Conservation (phyloP, 2,329 filamentous ascomycete species). For the Ascochyta lentis region DNA sequence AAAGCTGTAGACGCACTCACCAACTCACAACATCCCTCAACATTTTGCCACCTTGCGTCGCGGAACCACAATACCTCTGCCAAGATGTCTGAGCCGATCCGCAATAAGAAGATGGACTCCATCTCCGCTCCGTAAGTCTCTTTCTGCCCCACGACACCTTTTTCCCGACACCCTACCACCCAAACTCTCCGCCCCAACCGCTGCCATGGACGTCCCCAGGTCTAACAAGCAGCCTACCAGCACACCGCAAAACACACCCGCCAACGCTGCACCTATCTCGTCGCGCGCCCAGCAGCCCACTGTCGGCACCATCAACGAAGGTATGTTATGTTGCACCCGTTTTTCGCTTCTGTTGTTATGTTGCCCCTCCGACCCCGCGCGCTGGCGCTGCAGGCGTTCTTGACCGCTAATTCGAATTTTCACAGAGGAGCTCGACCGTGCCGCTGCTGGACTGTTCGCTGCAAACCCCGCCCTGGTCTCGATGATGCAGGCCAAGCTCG, state of each 20-base stretch:
- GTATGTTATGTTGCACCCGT: conserved; percentile 65
- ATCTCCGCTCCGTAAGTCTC: conserved; percentile 68
- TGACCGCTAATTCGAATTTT: conserved; percentile 49
- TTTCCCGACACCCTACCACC: conserved; percentile 29
- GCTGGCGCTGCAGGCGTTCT: conserved; percentile 25
- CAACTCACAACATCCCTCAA: conserved; percentile 39
- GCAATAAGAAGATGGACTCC: conserved; percentile 69
- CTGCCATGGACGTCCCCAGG: conserved; percentile 42
- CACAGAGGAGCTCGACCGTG: conserved; percentile 87
- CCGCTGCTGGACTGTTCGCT: conserved; percentile 91
- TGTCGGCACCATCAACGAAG: conserved; percentile 95
- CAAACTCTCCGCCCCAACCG: conserved; percentile 27
- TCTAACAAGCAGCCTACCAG: conserved; percentile 59
- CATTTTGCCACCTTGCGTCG: conserved; percentile 38
- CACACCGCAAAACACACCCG: conserved; percentile 97
- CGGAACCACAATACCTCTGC: conserved; percentile 34
- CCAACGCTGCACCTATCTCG: conserved; percentile 93
- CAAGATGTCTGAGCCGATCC: conserved; percentile 71
- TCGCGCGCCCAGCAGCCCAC: conserved; percentile 96
- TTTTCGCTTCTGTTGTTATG: conserved; percentile 10
- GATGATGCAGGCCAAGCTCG: conserved; percentile 97
- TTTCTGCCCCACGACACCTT: conserved; percentile 34
- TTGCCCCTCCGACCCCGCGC: conserved; percentile 43
- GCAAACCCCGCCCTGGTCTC: conserved; percentile 93
- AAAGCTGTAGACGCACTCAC: conserved; percentile 44